A percentile compares a stretch with the other conserved stretches of the same genome.
Evolutionary conservation across 2,329 filamentous ascomycete genomes (phyloP).

Genomic region (Gyromitra esculenta): DNA sequence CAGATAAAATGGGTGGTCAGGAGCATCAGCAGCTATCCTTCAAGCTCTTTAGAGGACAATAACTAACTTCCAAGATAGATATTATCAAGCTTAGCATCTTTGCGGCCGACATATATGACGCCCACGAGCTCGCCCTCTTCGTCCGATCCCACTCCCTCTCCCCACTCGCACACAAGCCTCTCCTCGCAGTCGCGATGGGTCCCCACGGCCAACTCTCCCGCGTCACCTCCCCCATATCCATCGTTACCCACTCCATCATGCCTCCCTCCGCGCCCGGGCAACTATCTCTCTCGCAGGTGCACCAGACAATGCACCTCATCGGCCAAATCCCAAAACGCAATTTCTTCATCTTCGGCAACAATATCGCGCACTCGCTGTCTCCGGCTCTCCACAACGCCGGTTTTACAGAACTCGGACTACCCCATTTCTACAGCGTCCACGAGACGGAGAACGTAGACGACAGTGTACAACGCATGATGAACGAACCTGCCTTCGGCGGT

Average conservation of each 20-base stretch:
- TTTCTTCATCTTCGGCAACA: conserved; percentile 75
- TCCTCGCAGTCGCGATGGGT: conserved; percentile 89
- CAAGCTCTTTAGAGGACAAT: conserved; percentile 67
- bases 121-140: conserved; percentile 91
- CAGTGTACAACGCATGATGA: conserved; percentile 73
- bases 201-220: conserved; percentile 85
- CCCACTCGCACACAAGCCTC: conserved; percentile 71
- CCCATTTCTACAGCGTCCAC: conserved; percentile 76
- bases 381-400: conserved; percentile 67
- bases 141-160: conserved; percentile 64
- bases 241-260: conserved; percentile 84
- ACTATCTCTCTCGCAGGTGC: conserved; percentile 85
- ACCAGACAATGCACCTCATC: conserved; percentile 78
- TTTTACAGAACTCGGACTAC: conserved; percentile 65
- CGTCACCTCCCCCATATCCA: conserved; percentile 83
- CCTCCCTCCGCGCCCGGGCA: conserved; percentile 86
- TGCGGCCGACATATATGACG: conserved; percentile 82
- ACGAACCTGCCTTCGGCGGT: conserved; percentile 79
- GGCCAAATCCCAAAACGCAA: conserved; percentile 81
- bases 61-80: conserved; percentile 77
- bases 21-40: neutral
- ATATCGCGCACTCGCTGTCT: conserved; percentile 68
- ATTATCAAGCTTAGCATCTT: conserved; percentile 92
- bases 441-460: conserved; percentile 71
- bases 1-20: conserved; percentile 65